Evolutionary conservation across 345 rosid genomes (phyloP).

Genomic region (Cardamine resedifolia): DNA sequence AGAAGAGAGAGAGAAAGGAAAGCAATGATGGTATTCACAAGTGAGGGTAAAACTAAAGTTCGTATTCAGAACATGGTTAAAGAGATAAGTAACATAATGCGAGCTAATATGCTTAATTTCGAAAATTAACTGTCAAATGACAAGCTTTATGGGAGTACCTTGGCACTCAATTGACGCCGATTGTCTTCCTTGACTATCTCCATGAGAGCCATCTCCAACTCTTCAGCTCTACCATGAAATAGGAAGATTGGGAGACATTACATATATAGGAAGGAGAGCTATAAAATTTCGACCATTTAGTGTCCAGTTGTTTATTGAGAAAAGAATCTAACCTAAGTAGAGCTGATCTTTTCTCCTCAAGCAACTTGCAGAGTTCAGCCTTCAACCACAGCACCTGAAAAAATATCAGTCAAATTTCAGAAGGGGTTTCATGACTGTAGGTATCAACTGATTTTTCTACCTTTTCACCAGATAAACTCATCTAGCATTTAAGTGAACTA

Average conservation of each 20-base stretch:
- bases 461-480: slow-evolving; percentile 4
- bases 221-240: slow-evolving; percentile 76
- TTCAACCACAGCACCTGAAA: slow-evolving; percentile 90
- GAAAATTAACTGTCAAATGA: slow-evolving; percentile 2
- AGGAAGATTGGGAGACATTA: slow-evolving; percentile 22
- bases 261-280: slow-evolving; percentile 3
- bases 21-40: neutral
- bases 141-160: slow-evolving; percentile 50
- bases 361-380: slow-evolving; percentile 88
- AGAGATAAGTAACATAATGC: slow-evolving; percentile 5
- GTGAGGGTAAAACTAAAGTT: slow-evolving; percentile 1
- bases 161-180: slow-evolving; percentile 89
- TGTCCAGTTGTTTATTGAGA: slow-evolving; percentile 2
- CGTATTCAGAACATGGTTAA: slow-evolving; percentile 2
- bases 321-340: slow-evolving; percentile 64
- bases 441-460: slow-evolving; percentile 8
- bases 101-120: neutral
- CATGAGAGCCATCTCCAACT: slow-evolving; percentile 99
- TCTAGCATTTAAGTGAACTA: slow-evolving; percentile 6
- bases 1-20: slow-evolving; percentile 19
- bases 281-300: neutral
- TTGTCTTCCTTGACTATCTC: slow-evolving; percentile 99
- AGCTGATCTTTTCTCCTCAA: slow-evolving; percentile 97
- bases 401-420: slow-evolving; percentile 13
- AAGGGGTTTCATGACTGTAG: slow-evolving; percentile 11